Conservation (phyloP, 441 rosid genomes). For the Bruguiera hainesii region DNA sequence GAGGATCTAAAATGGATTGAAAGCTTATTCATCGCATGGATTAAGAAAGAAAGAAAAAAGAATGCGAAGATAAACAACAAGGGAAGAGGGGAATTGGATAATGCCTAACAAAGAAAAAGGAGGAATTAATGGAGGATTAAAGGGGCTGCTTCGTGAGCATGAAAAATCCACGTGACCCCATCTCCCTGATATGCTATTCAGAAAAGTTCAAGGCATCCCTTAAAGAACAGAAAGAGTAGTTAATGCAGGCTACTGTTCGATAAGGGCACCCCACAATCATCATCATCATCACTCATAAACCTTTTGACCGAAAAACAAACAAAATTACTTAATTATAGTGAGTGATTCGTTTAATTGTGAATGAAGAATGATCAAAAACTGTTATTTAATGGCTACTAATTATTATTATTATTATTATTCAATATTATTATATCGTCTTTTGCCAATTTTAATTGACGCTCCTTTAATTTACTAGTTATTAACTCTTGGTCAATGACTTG, state of each 20-base stretch:
- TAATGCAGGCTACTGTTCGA: not conserved
- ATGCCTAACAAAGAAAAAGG: slow-evolving; percentile 8
- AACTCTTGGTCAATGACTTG: too few species aligned
- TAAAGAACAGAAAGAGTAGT: too few species aligned
- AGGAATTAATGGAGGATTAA: slow-evolving; percentile 43
- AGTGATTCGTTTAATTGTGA: too few species aligned
- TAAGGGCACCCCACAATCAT: not conserved
- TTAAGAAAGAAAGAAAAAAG: not conserved
- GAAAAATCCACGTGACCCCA: slow-evolving; percentile 31
- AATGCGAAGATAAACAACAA: not conserved
- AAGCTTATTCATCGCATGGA: not conserved
- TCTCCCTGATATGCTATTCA: not conserved
- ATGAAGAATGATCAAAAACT: too few species aligned
- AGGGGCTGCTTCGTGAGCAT: slow-evolving; percentile 31
- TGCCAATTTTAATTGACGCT: too few species aligned
- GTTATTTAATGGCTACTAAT: too few species aligned
- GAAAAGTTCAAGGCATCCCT: not conserved
- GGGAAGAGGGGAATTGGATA: not conserved
- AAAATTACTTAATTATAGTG: too few species aligned
- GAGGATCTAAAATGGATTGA: not conserved
- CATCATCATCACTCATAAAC: too few species aligned
- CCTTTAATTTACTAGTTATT: too few species aligned
- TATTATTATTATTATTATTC: too few species aligned
- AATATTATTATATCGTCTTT: too few species aligned
- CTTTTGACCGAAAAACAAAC: too few species aligned